Base-by-base conservation (phyloP, 2,329 filamentous ascomycete genomes). In the Venturiaceae sp. region DNA sequence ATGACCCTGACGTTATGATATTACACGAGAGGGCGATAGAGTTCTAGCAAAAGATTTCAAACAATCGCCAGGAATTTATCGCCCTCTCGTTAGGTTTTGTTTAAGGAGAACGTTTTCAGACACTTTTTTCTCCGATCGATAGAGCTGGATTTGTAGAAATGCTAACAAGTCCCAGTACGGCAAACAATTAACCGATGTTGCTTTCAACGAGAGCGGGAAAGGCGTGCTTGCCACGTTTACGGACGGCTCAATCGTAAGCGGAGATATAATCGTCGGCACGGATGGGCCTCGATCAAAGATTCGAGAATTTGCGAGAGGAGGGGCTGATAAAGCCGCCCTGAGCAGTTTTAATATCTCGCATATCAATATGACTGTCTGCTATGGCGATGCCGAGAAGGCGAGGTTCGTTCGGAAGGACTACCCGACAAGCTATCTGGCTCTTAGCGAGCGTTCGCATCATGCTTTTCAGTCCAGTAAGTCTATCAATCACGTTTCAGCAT, bases 221-320 rank as follows among this genome's bases (percentile, higher is more conserved):
- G n/a, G 39, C 5, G 44, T 28, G 28, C 72, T 68, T 1, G 70
- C 70, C 1, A 65, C 68, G 41, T 72, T 73, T 58, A 30, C 60
- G 5, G 70, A 73, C 54, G 68, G 68, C 14, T 66, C 66, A 3
- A 58, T 62, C 8, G 62, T 66, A 1, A 66, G 64, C 1, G 70
- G 69, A 8, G 57, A 60, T n/a, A 60, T 71, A 16, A 62, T 73
- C 6, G 65, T 72, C 3, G 71, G 70, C 14, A 70, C 71, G 7
- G 71, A 73, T 30, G 71, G 71, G 16, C 68, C 61, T 26, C 53
- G 58, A 26, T 62, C 60, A 30, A 39, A 9, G 28, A 53, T 60
- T n/a, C 54, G 70, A 14, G 60, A 60, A 14, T 58, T 67, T 32
- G 19, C 33, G 21, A 5, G 57, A 5, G 53, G 57, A 14, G 60